Percentiles rank a stretch among this genome's conserved stretches.
Conservation (phyloP, 139 green algal species). For the Mesotaenium endlicherianum region DNA sequence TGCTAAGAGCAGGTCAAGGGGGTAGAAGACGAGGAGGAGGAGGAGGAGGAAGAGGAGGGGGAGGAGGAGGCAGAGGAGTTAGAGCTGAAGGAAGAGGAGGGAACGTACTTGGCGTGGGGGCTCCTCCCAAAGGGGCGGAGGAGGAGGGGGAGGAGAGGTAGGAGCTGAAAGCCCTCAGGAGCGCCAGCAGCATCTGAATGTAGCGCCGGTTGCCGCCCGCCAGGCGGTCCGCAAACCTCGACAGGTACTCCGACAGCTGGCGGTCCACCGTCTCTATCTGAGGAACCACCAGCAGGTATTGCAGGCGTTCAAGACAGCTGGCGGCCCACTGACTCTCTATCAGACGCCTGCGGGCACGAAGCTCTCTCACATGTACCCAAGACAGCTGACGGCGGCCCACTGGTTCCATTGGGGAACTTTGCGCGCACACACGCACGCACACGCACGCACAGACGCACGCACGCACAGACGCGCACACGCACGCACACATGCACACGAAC, state of each 20-base stretch:
- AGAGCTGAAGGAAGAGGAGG: background rate
- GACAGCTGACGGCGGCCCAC: background rate
- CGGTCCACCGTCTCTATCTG: conserved; percentile 5
- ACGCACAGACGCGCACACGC: background rate
- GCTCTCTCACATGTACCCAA: background rate
- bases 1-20: background rate
- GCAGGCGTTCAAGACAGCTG: background rate
- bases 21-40: background rate
- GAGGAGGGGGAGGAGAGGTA: background rate
- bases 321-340: background rate
- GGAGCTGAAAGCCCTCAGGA: background rate
- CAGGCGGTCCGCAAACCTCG: conserved; percentile 72
- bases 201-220: conserved; percentile 65
- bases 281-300: conserved; percentile 7
- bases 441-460: background rate
- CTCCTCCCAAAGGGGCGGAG: no score
- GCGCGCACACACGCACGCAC: background rate
- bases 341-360: background rate
- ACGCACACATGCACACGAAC: no score
- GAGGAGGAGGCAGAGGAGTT: background rate
- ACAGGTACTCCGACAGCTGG: conserved; percentile 64
- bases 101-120: no score
- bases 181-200: conserved; percentile 66
- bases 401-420: background rate
- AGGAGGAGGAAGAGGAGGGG: background rate